phyloP scores from a whole-genome alignment of 495 filamentous ascomycete species.

The Emericellopsis terricola region DNA sequence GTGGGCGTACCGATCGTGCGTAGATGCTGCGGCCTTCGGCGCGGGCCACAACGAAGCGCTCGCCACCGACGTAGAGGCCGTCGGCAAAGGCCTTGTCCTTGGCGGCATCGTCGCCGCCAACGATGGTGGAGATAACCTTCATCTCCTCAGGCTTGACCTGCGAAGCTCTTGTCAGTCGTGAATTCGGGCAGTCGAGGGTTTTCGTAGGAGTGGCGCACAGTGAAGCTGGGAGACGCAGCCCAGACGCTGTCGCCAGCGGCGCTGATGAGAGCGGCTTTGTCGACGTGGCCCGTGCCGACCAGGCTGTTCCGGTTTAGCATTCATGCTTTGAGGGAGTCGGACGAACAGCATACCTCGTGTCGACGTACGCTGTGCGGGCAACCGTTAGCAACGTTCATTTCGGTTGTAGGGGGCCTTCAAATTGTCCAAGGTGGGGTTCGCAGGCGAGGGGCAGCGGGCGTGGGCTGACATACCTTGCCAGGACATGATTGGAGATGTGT shows the following conservation, averaged over 20 bases:
- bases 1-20: slow-evolving; percentile 69
- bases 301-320: slow-evolving; percentile 33
- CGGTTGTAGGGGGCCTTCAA: too few relatives aligned
- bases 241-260: slow-evolving; percentile 64
- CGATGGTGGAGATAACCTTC: slow-evolving; percentile 29
- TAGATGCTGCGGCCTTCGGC: slow-evolving; percentile 66
- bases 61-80: slow-evolving; percentile 54
- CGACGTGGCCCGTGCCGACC: slow-evolving; percentile 64
- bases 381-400: slow-evolving; percentile 16
- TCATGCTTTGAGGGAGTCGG: neutral
- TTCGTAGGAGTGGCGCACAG: slow-evolving; percentile 31
- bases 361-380: slow-evolving; percentile 24
- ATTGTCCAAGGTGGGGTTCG: slow-evolving; percentile 19
- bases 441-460: neutral
- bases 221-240: slow-evolving; percentile 54
- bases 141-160: slow-evolving; percentile 45
- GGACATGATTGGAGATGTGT: slow-evolving; percentile 28
- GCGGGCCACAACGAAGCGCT: slow-evolving; percentile 52
- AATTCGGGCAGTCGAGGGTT: neutral
- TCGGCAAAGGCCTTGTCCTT: slow-evolving; percentile 25
- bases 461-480: slow-evolving; percentile 30
- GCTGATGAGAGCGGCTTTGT: slow-evolving; percentile 78
- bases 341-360: slow-evolving; percentile 20
- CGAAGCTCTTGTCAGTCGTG: neutral
- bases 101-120: slow-evolving; percentile 25